Evolutionary conservation across 2,329 filamentous ascomycete genomes (phyloP), one percentile per base, ranked within the genome.

Genomic region (Clonostachys rosea): DNA sequence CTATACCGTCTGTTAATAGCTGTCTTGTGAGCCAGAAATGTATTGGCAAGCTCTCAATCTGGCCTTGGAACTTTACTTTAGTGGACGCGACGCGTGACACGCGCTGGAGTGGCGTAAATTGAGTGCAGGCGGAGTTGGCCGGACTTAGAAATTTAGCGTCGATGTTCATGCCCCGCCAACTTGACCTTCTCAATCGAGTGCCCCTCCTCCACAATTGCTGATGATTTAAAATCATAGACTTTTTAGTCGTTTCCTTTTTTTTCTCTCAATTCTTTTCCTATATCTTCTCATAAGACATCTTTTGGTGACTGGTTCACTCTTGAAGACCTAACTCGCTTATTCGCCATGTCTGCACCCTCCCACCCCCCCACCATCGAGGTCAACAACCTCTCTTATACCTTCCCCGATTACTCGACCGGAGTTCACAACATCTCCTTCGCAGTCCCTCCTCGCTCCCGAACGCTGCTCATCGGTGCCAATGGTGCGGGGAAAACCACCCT

Each of bases 401-500:
- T 97, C 70, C 88, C 86, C 14, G 89, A 95, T 74, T 86, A 87
- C 62, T 84, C 85, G 41, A 81, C 78, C n/a, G 94, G 92, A 48
- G 75, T 99, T 34, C 71, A 77, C 44, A 70, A 91, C 65, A 79
- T 99, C 58, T 75, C 71, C 24, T 79, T 99, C 47, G 74, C 83
- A 50, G 81, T 97, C 20, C 92, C 94, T 4, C 75, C 89, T 0
- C 84, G 87, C 48, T 94, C 89, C 50, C 87, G 94, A 51, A 96
- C 92, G 2, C 81, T 97, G 13, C 78, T 97, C 39, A 95, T 97
- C 61, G 94, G 94, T 59, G 92, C 94, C 64, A 99, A 99, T 67
- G 94, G 94, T 53, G 92, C 94, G 17, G 94, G 94, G 55, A 99
- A 99, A 73, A 97, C 94, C 9, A 99, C 94, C 1, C 84, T 99